A percentile compares a stretch with the other conserved stretches of the same genome.
Conservation (phyloP, 129 eudicot genomes). For the Pittosporum tobira region DNA sequence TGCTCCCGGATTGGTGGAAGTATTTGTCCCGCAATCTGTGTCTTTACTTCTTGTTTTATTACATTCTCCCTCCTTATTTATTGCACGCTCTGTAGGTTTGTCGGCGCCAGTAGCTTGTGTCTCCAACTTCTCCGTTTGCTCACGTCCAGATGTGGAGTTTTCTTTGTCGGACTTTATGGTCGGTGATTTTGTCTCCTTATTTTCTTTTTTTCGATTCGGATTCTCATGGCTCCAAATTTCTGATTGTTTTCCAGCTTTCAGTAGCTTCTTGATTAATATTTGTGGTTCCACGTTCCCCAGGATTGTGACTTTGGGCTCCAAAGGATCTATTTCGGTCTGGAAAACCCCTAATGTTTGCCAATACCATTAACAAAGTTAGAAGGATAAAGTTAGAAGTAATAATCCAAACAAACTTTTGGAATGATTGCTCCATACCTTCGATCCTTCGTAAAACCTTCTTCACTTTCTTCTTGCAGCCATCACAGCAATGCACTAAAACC, state of each 20-base stretch:
- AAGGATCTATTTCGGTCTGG: conserved; percentile 8
- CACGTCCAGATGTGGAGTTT: not conserved
- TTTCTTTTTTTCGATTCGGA: not conserved
- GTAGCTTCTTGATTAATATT: conserved; percentile 9
- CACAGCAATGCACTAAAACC: conserved; percentile 16
- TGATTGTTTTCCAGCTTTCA: conserved; percentile 15
- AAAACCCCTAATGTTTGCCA: conserved; percentile 10
- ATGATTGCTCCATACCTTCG: conserved; percentile 3
- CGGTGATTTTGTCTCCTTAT: not conserved
- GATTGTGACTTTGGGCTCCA: conserved; percentile 8
- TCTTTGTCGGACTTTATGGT: not conserved
- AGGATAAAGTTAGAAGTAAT: not conserved
- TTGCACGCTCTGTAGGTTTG: not conserved
- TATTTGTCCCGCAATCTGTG: not conserved
- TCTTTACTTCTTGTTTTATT: not conserved
- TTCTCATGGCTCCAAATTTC: conserved; percentile 5
- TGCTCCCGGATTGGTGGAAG: not conserved
- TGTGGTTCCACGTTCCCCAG: conserved; percentile 11
- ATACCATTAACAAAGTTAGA: not conserved
- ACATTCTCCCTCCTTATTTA: conserved; percentile 1
- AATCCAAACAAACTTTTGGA: not conserved
- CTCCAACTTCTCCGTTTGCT: not conserved
- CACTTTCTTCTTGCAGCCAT: conserved; percentile 19
- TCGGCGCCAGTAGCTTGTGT: conserved; percentile 3
- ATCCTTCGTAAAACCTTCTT: conserved; percentile 7